Conservation (phyloP, 164 flowering plant genomes). For the Sextonia rubra region DNA sequence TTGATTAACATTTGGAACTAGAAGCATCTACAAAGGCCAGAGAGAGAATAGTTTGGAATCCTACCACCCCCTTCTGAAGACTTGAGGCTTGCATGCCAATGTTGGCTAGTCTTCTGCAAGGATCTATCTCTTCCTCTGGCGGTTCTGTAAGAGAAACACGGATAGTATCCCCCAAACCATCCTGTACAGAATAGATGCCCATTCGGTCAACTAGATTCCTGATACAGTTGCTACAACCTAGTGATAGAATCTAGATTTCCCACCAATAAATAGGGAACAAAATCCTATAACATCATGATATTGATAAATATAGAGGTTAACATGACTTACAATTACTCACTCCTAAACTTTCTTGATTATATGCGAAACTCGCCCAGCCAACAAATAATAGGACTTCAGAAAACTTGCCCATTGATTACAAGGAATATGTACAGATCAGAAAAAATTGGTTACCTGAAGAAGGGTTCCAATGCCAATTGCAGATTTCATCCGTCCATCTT, state of each 20-base stretch:
- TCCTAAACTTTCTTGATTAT: neutral
- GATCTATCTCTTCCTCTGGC: slow-evolving; percentile 96
- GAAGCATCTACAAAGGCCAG: slow-evolving; percentile 5
- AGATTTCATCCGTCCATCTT: slow-evolving; percentile 99
- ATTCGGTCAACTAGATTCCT: neutral
- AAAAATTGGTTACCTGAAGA: slow-evolving; percentile 59
- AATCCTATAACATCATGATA: neutral
- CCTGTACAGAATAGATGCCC: slow-evolving; percentile 39
- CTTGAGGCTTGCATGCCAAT: slow-evolving; percentile 82
- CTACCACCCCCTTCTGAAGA: slow-evolving; percentile 92
- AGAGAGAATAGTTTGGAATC: slow-evolving; percentile 17
- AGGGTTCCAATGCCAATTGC: slow-evolving; percentile 98
- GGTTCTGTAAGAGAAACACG: slow-evolving; percentile 96
- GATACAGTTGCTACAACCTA: neutral
- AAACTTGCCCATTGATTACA: neutral
- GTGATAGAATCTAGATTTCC: neutral
- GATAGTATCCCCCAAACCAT: slow-evolving; percentile 95
- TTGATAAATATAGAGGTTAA: neutral
- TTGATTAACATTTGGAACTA: neutral
- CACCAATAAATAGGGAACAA: neutral
- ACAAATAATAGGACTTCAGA: neutral
- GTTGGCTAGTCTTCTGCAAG: slow-evolving; percentile 84
- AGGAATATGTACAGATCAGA: neutral
- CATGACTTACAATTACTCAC: neutral
- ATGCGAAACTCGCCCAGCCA: neutral